Evolutionary conservation across 192 early-diverging fungal genomes (phyloP).

Genomic region (Coemansia sp.): DNA sequence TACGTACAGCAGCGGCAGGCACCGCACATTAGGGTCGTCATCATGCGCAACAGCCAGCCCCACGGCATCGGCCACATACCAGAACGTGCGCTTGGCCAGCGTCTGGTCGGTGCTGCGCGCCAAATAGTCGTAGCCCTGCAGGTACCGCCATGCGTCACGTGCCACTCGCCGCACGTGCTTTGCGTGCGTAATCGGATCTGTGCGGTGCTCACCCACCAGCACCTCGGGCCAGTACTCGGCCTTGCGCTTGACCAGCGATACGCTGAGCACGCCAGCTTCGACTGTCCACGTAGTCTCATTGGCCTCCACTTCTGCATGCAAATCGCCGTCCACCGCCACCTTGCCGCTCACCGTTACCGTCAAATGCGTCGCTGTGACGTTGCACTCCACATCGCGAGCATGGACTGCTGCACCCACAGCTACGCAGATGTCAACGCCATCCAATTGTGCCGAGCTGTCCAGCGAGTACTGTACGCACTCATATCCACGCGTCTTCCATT

Average conservation of each 20-base stretch:
- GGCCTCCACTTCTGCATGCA: conserved; percentile 20
- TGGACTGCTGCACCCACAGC: conserved; percentile 14
- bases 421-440: conserved; percentile 39
- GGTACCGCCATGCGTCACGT: conserved; percentile 45
- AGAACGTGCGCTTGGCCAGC: conserved; percentile 33
- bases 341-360: conserved; percentile 14
- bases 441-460: conserved; percentile 21
- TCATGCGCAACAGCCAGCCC: conserved; percentile 64
- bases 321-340: conserved; percentile 32
- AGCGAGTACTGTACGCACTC: conserved; percentile 35
- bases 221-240: conserved; percentile 33
- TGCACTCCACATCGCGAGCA: conserved; percentile 23
- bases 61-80: conserved; percentile 60
- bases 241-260: conserved; percentile 34
- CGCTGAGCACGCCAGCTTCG: conserved; percentile 23
- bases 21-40: conserved; percentile 58
- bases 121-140: conserved; percentile 48
- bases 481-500: conserved; percentile 45
- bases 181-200: conserved; percentile 23
- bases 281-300: conserved; percentile 38
- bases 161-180: conserved; percentile 40
- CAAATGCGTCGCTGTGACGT: conserved; percentile 21
- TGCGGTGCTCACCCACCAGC: conserved; percentile 29
- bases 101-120: conserved; percentile 22
- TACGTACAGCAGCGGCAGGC: conserved; percentile 63